Evolutionary conservation across 1,284 basidiomycete species (phyloP).

Genomic region (Rhodotorula sp.): DNA sequence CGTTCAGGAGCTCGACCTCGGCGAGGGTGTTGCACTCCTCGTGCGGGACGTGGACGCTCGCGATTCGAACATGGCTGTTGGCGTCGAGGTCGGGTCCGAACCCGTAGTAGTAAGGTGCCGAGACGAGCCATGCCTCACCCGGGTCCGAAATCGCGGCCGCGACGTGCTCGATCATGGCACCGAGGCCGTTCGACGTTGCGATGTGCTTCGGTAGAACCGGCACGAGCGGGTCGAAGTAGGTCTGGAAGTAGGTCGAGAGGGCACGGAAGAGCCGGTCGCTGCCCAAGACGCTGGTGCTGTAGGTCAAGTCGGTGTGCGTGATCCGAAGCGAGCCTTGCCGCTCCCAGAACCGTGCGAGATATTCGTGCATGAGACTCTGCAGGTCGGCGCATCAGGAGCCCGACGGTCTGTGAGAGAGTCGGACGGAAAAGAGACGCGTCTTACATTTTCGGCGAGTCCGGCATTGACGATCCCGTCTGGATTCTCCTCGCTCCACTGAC

Average conservation of each 20-base stretch:
- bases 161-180: slow-evolving; percentile 50
- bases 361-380: slow-evolving; percentile 19
- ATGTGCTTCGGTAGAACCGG: slow-evolving; percentile 45
- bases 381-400: too few species aligned
- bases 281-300: slow-evolving; percentile 34
- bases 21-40: slow-evolving; percentile 21
- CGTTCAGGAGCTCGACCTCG: slow-evolving; percentile 26
- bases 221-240: slow-evolving; percentile 31
- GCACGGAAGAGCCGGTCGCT: slow-evolving; percentile 34
- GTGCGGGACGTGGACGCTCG: slow-evolving; percentile 44
- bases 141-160: slow-evolving; percentile 52
- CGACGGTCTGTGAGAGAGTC: too few species aligned
- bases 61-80: slow-evolving; percentile 45
- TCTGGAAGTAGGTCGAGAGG: slow-evolving; percentile 24
- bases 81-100: slow-evolving; percentile 43
- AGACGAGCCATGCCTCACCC: slow-evolving; percentile 51
- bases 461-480: slow-evolving; percentile 30
- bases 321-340: slow-evolving; percentile 11
- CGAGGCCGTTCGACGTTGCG: slow-evolving; percentile 43
- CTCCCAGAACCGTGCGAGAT: slow-evolving; percentile 32
- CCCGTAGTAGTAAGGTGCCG: slow-evolving; percentile 46
- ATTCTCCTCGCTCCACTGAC: slow-evolving; percentile 10
- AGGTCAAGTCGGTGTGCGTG: slow-evolving; percentile 21
- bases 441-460: slow-evolving; percentile 35
- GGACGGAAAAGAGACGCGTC: too few species aligned